These are phyloP conservation scores for Petunia axillaris DNA, from an alignment of 257 asterid genomes.

Conservation along the genomic window DNA sequence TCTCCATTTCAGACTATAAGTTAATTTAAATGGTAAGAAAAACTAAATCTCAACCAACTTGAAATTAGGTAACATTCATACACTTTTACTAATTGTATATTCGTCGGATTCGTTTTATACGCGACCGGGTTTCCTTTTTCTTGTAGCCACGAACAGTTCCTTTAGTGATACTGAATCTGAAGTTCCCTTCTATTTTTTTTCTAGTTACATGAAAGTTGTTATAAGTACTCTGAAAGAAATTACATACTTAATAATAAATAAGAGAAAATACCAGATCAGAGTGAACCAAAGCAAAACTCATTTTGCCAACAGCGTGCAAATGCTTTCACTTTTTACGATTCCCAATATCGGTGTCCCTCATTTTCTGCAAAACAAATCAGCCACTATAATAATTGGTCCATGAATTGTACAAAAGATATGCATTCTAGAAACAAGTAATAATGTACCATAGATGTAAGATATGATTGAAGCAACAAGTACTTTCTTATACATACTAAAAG, in stretches of 20 bases:
- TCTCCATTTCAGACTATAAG: neutral
- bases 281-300: neutral
- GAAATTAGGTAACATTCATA: neutral
- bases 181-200: neutral
- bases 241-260: too few species aligned
- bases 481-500: too few species aligned
- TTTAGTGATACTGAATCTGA: neutral
- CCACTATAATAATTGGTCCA: neutral
- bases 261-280: neutral
- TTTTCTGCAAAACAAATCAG: neutral
- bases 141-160: neutral
- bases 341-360: neutral
- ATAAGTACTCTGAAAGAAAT: neutral
- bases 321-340: neutral
- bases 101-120: neutral
- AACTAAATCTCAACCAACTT: neutral
- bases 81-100: neutral
- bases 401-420: neutral
- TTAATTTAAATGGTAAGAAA: neutral
- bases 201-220: neutral
- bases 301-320: neutral
- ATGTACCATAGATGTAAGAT: too few species aligned
- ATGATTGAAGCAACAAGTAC: too few species aligned
- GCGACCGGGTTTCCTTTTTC: neutral
- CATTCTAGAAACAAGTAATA: too few species aligned